Conservation (phyloP, 1,139 yeast genomes). For the Petasospora rhodanensis region DNA sequence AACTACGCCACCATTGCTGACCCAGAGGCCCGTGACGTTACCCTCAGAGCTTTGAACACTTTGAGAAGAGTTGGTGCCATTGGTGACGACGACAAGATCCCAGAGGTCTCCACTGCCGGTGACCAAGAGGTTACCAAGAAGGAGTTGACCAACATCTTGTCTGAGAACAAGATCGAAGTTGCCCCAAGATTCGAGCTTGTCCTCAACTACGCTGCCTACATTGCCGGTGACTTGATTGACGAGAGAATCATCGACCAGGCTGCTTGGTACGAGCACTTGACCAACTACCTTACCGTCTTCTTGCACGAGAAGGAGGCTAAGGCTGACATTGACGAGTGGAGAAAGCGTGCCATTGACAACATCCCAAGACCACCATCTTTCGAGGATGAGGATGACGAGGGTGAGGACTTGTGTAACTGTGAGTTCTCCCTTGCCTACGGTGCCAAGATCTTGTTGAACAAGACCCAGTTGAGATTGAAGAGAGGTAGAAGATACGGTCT, state of each 20-base stretch:
- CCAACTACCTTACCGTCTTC: slow-evolving; percentile 94
- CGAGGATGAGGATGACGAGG: slow-evolving; percentile 99
- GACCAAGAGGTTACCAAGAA: slow-evolving; percentile 82
- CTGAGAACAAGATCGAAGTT: slow-evolving; percentile 49
- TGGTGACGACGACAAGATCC: slow-evolving; percentile 81
- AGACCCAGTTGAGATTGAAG: slow-evolving; percentile 98
- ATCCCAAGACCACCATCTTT: slow-evolving; percentile 93
- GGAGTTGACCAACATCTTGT: slow-evolving; percentile 71
- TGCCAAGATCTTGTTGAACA: slow-evolving; percentile 99
- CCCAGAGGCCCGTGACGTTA: slow-evolving; percentile 99
- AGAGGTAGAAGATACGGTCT: slow-evolving; percentile 99
- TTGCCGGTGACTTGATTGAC: slow-evolving; percentile 98
- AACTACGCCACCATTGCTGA: slow-evolving; percentile 97
- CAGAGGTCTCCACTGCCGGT: slow-evolving; percentile 98
- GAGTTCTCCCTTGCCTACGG: slow-evolving; percentile 99
- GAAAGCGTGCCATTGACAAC: slow-evolving; percentile 96
- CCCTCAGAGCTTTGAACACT: slow-evolving; percentile 94
- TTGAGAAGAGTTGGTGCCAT: slow-evolving; percentile 98
- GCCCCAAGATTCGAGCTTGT: slow-evolving; percentile 76
- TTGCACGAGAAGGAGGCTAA: slow-evolving; percentile 90
- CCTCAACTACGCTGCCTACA: slow-evolving; percentile 80
- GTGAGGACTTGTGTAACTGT: slow-evolving; percentile 99
- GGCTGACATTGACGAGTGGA: slow-evolving; percentile 87
- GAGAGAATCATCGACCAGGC: slow-evolving; percentile 93
- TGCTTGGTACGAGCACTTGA: slow-evolving; percentile 83